Evolutionary conservation across 2,329 filamentous ascomycete species (phyloP), one percentile per base, ranked within the genome.

Genomic region (Fusarium kyushuense): DNA sequence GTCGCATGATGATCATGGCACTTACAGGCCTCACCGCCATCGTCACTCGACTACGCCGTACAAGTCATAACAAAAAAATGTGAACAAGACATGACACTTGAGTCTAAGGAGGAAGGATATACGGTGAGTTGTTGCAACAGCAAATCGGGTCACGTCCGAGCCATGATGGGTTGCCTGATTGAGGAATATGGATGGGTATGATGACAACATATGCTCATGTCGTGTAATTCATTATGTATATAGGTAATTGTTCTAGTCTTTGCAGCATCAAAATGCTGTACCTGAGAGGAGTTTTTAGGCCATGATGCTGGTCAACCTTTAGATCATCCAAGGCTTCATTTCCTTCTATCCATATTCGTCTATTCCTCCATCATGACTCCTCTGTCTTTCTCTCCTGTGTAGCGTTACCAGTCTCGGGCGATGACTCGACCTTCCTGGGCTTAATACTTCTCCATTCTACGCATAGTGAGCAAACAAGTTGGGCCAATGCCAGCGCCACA

Each of bases 401-500:
- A 19, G 42, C 9, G 11, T 65, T 41, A 14, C 48, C 53, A 25
- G 40, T 45, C 30, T 53, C 52, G 11, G 55, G 43, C 6, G 52
- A 57, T 32, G 54, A 62, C 62, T 73, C 71, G 6, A 29, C 53
- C 72, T 86, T 55, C 72, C 86, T 87, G 13, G 62, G 62, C 81
- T 91, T 92, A 72, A 92, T 88, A 67, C 81, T 89, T 75, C 82
- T 87, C 90, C 90, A 92, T 76, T 92, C 85, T 69, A 92, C 84
- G 23, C 83, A 84, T 4, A 86, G 72, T 0, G 86, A 83, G 10
- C 85, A 87, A 12, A 90, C n/a, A 9, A 92, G 79, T 13, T 86
- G 85, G 3, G 86, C 73, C 8, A 83, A 77, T 0, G 84, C 82
- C 63, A 90, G 78, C 0, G 85, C 90, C 52, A 89, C 80, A 6